Evolutionary conservation across 768 basidiomycete genomes (phyloP), one percentile per base, ranked within the genome.

Genomic region (Hebeloma cylindrosporum): DNA sequence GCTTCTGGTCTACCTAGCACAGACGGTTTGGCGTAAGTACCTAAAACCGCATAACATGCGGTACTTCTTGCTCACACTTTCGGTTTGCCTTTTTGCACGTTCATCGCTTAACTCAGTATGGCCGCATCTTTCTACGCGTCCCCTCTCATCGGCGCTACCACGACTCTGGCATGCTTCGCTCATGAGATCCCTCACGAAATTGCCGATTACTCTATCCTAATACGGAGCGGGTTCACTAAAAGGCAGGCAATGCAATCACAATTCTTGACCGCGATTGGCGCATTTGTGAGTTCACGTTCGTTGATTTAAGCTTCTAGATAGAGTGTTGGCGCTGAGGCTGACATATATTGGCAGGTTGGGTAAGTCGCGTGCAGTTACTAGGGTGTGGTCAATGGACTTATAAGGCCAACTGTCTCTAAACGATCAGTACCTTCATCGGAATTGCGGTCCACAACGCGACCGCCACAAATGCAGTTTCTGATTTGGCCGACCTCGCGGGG

Each of bases 71-170:
- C 29, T 40, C 21, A 45, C 27, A 34, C 32, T 33, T 29, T 39
- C 30, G 35, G 37, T 17, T 10, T 30, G 13, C 17, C 36, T 44
- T 37, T 42, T 31, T 52, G 44, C 46, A 55, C 54, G 46, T 57
- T 56, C 44, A 44, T 55, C 54, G 50, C 47, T 52, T 56, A 54
- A 51, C 29, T 29, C 39, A 92, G 90, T 23, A 93, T 95, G 88
- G 87, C 91, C 11, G 92, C 93, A 40, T 92, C 90, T n/a, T 95
- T 94, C 72, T 94, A 94, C 62, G 91, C 90, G n/a, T 90, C 88
- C 25, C 93, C 93, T 3, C 71, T 93, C 46, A 90, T 95, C 50
- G 93, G 93, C 31, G 92, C 93, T 26, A 93, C 92, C 31, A 94
- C 92, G 2, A 93, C 92, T n/a, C 75, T 95, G 34, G 93, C 93